These are phyloP conservation scores for Fallopia convolvulus DNA, from an alignment of 148 eudicot species.

Conservation along the genomic window DNA sequence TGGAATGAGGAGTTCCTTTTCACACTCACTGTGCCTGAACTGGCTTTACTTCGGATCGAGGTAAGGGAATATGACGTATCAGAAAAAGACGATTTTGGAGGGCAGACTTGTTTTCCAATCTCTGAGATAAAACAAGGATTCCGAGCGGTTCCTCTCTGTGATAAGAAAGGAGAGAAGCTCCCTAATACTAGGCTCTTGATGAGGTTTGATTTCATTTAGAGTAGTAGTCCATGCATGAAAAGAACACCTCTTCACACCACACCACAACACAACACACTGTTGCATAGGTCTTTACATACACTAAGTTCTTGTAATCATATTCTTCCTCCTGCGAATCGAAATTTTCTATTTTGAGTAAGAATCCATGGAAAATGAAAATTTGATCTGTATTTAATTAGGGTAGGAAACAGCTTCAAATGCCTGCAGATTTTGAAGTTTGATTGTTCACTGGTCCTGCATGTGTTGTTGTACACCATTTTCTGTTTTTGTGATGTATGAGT, in stretches of 20 bases:
- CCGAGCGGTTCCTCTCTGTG: conserved; percentile 36
- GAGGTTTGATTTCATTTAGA: conserved; percentile 15
- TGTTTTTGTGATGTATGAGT: background rate
- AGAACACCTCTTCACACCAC: background rate
- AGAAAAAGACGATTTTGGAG: conserved; percentile 49
- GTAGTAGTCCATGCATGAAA: background rate
- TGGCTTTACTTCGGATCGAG: conserved; percentile 43
- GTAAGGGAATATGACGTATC: conserved; percentile 40
- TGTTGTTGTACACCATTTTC: background rate
- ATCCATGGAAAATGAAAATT: background rate
- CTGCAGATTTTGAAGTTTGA: conserved; percentile 1
- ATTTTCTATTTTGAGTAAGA: background rate
- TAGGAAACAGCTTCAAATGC: conserved; percentile 5
- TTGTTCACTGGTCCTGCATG: background rate
- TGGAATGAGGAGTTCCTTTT: conserved; percentile 47
- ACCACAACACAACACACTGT: background rate
- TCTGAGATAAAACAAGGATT: conserved; percentile 34
- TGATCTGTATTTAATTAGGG: conserved; percentile 1
- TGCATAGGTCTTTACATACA: background rate
- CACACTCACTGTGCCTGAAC: conserved; percentile 38
- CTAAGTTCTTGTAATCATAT: background rate
- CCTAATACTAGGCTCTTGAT: conserved; percentile 35
- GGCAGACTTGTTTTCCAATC: conserved; percentile 48
- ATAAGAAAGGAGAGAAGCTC: conserved; percentile 33
- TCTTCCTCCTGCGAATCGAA: background rate